These are phyloP conservation scores for Bacterosira constricta DNA, from an alignment of 108 stramenopile genomes.

Conservation along the genomic window DNA sequence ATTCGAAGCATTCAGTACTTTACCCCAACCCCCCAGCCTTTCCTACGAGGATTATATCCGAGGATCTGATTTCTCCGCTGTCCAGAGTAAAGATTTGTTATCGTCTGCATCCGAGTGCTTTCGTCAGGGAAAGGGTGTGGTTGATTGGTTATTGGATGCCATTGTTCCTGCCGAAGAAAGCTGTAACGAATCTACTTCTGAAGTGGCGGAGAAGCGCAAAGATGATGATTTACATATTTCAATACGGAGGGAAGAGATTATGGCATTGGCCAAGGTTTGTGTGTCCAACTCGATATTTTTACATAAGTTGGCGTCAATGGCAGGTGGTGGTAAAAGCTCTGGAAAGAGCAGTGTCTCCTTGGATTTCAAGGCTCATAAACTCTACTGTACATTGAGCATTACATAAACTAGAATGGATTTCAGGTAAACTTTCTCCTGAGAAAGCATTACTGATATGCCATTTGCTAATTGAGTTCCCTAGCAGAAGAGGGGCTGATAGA, in stretches of 20 bases:
- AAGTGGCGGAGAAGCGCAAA: constrained; percentile 15
- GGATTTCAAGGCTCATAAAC: constrained; percentile 52
- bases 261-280: constrained; percentile 63
- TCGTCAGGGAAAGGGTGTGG: constrained; percentile 43
- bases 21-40: constrained; percentile 75
- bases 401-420: no score
- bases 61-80: constrained; percentile 68
- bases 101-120: constrained; percentile 68
- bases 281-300: constrained; percentile 72
- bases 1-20: constrained; percentile 62
- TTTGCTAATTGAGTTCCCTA: no score
- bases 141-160: constrained; percentile 49
- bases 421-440: no score
- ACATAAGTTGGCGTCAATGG: constrained; percentile 51
- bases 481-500: no score
- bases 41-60: constrained; percentile 62
- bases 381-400: constrained; percentile 68
- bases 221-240: constrained; percentile 44
- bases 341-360: constrained; percentile 24
- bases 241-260: constrained; percentile 53
- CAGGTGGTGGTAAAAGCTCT: not conserved
- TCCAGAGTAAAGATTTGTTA: constrained; percentile 51
- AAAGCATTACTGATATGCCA: no score
- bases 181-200: constrained; percentile 1
- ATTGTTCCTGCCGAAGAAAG: constrained; percentile 13